A percentile compares a stretch with the other conserved stretches of the same genome.
Evolutionary conservation across 2,329 filamentous ascomycete genomes (phyloP).

Genomic region (Zasmidium cellare): DNA sequence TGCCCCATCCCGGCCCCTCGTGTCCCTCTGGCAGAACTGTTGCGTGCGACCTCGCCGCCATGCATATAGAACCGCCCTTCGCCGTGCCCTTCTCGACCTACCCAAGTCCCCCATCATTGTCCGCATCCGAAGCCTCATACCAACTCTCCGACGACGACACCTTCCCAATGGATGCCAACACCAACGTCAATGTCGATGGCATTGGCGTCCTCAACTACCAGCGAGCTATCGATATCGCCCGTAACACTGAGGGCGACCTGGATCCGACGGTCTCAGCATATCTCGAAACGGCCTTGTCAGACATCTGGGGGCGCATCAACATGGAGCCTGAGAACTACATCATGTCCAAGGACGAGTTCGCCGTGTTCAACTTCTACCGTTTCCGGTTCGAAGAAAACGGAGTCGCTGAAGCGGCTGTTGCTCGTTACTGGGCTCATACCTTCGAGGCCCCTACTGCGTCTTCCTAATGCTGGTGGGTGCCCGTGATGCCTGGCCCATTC

Average conservation of each 20-base stretch:
- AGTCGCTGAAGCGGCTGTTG: slow-evolving; percentile 54
- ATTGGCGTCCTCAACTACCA: slow-evolving; percentile 54
- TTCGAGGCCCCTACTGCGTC: slow-evolving; percentile 14
- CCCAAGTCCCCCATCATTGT: slow-evolving; percentile 29
- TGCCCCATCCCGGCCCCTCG: slow-evolving; percentile 10
- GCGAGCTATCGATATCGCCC: slow-evolving; percentile 72
- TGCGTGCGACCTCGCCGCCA: slow-evolving; percentile 14
- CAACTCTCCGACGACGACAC: slow-evolving; percentile 16
- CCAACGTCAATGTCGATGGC: slow-evolving; percentile 34
- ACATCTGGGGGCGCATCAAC: slow-evolving; percentile 69
- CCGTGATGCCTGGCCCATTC: neutral
- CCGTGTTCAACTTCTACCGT: slow-evolving; percentile 83
- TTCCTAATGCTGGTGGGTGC: slow-evolving; percentile 2
- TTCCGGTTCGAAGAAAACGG: slow-evolving; percentile 59
- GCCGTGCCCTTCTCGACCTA: slow-evolving; percentile 24
- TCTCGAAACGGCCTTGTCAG: slow-evolving; percentile 63
- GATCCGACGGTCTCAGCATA: slow-evolving; percentile 64
- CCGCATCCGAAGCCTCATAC: slow-evolving; percentile 17
- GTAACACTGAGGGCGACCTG: slow-evolving; percentile 68
- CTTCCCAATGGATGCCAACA: slow-evolving; percentile 43
- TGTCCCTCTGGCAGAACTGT: neutral
- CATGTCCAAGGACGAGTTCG: slow-evolving; percentile 75
- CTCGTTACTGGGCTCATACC: slow-evolving; percentile 57
- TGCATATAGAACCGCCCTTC: slow-evolving; percentile 20
- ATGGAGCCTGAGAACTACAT: slow-evolving; percentile 68